phyloP scores from a whole-genome alignment of 2,329 filamentous ascomycete genomes.

The Phyllosticta citrichinensis region DNA sequence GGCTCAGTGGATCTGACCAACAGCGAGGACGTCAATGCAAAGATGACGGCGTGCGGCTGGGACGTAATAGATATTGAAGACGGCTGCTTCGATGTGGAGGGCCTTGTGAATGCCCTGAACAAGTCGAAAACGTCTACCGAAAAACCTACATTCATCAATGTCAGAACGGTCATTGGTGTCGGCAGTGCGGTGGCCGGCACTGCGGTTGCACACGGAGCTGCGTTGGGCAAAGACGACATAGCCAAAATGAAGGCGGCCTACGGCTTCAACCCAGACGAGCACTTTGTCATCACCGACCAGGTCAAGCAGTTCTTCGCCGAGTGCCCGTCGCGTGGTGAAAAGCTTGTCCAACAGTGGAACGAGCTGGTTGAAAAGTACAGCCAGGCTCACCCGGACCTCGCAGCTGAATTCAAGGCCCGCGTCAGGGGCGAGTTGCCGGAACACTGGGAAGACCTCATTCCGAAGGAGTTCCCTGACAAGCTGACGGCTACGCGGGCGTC shows the following conservation, averaged over 20 bases:
- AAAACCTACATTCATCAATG: slow-evolving; percentile 50
- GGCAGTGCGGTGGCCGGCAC: slow-evolving; percentile 37
- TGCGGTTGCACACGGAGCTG: slow-evolving; percentile 48
- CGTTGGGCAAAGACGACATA: slow-evolving; percentile 46
- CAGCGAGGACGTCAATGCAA: slow-evolving; percentile 47
- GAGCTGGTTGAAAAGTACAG: slow-evolving; percentile 35
- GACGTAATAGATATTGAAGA: slow-evolving; percentile 45
- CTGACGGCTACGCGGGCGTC: slow-evolving; percentile 43
- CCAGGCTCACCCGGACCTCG: slow-evolving; percentile 39
- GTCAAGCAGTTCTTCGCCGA: slow-evolving; percentile 45
- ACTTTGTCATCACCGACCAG: slow-evolving; percentile 36
- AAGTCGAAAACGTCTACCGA: slow-evolving; percentile 33
- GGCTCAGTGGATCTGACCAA: slow-evolving; percentile 46
- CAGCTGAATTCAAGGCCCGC: slow-evolving; percentile 38
- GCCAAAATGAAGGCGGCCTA: slow-evolving; percentile 43
- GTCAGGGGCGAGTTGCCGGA: slow-evolving; percentile 39
- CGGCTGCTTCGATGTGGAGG: slow-evolving; percentile 42
- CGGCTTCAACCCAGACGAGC: slow-evolving; percentile 40
- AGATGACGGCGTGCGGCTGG: slow-evolving; percentile 49
- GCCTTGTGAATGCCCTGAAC: slow-evolving; percentile 38
- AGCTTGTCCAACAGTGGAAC: slow-evolving; percentile 41
- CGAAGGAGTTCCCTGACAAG: slow-evolving; percentile 36
- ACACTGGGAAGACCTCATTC: slow-evolving; percentile 43
- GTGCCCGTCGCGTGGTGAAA: slow-evolving; percentile 36
- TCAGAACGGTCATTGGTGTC: slow-evolving; percentile 47